Percentiles rank a stretch among this genome's conserved stretches.
Conservation (phyloP, 306 rosid genomes). For the Datisca glomerata region DNA sequence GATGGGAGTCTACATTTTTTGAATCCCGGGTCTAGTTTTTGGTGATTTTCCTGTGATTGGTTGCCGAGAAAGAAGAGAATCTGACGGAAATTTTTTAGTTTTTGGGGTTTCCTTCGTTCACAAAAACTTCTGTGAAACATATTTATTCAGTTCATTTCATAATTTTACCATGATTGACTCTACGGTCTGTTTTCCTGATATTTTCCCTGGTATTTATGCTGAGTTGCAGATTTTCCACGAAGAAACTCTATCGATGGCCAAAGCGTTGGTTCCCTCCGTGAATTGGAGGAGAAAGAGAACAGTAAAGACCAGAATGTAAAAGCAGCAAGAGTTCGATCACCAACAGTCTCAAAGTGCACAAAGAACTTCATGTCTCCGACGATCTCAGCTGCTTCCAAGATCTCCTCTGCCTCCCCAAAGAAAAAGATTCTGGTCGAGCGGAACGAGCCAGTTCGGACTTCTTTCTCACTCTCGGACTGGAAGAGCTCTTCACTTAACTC, state of each 20-base stretch:
- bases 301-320: constrained; percentile 40
- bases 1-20: not conserved
- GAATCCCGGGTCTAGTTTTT: not conserved
- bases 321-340: constrained; percentile 37
- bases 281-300: constrained; percentile 67
- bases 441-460: constrained; percentile 41
- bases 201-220: not conserved
- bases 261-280: constrained; percentile 15
- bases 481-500: constrained; percentile 31
- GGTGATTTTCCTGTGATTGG: not conserved
- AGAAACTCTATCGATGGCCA: constrained; percentile 35
- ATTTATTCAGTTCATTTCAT: not conserved
- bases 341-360: constrained; percentile 37
- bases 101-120: not conserved
- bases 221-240: constrained; percentile 34
- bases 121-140: not conserved
- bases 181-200: not conserved
- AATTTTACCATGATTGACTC: not conserved
- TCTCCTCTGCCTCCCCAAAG: constrained; percentile 43
- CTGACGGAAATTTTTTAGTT: not conserved
- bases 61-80: not conserved
- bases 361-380: constrained; percentile 87
- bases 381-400: constrained; percentile 70
- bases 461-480: constrained; percentile 20
- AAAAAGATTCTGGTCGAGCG: constrained; percentile 57